phyloP scores from a whole-genome alignment of 192 early-diverging fungal species.

The Coemansia sp. region DNA sequence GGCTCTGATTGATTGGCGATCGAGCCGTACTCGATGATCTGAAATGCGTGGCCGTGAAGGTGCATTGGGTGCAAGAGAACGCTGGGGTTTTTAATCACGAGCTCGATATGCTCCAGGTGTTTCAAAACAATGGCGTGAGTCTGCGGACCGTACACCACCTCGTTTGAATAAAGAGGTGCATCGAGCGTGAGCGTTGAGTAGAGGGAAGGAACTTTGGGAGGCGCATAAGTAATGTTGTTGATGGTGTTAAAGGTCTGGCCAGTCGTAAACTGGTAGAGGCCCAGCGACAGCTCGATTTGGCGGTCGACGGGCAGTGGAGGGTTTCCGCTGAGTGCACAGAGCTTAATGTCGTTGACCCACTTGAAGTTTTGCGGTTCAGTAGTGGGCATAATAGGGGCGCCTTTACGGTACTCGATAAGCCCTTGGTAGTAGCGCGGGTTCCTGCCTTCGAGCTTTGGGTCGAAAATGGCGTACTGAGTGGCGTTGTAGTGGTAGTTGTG shows the following conservation, averaged over 20 bases:
- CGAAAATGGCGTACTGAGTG: conserved; percentile 62
- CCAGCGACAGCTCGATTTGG: conserved; percentile 19
- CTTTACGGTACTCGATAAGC: conserved; percentile 11
- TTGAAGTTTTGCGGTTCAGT: not conserved
- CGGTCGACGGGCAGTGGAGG: conserved; percentile 11
- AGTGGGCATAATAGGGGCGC: conserved; percentile 1
- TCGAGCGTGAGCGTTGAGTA: conserved; percentile 63
- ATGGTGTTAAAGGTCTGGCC: conserved; percentile 40
- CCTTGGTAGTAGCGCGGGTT: conserved; percentile 30
- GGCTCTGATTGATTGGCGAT: conserved; percentile 7
- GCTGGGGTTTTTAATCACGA: conserved; percentile 68
- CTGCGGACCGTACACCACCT: conserved; percentile 60
- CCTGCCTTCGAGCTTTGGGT: conserved; percentile 40
- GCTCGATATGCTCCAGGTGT: conserved; percentile 59
- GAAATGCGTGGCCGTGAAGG: conserved; percentile 77
- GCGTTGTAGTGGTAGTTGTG: conserved; percentile 66
- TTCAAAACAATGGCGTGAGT: conserved; percentile 59
- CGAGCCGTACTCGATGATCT: conserved; percentile 61
- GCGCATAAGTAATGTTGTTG: conserved; percentile 62
- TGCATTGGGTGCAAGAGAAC: conserved; percentile 68
- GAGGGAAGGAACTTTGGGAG: conserved; percentile 61
- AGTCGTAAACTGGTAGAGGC: conserved; percentile 56
- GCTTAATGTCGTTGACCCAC: conserved; percentile 17
- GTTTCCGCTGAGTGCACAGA: not conserved
- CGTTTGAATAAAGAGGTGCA: conserved; percentile 34